Evolutionary conservation across 192 early-diverging fungal species (phyloP).

Genomic region (Pecoramyces ruminantium): DNA sequence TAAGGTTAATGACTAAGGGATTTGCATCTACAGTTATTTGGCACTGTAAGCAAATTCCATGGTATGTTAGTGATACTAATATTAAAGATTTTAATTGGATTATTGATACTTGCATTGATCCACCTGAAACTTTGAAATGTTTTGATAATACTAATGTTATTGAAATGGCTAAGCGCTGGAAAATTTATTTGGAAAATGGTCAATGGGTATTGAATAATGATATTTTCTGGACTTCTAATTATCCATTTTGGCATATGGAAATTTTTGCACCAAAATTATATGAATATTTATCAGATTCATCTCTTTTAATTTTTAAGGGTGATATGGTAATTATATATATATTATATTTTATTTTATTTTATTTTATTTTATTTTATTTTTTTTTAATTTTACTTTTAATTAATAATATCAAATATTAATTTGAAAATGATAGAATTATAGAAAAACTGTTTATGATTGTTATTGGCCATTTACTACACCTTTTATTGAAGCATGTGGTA

Average conservation of each 20-base stretch:
- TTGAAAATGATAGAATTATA: conserved; percentile 4
- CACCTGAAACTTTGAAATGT: not conserved
- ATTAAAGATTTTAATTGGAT: conserved; percentile 61
- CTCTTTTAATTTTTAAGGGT: conserved; percentile 81
- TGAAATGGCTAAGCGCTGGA: conserved; percentile 43
- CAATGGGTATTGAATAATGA: conserved; percentile 49
- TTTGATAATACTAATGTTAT: conserved; percentile 21
- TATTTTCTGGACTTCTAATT: conserved; percentile 76
- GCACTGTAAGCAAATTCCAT: conserved; percentile 75
- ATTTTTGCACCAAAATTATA: conserved; percentile 47
- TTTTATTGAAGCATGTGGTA: conserved; percentile 65
- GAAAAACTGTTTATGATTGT: conserved; percentile 63
- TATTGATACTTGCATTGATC: not conserved
- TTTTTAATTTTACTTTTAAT: not conserved
- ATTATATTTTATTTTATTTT: too few relatives aligned
- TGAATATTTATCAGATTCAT: conserved; percentile 22
- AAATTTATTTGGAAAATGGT: conserved; percentile 36
- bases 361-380: not conserved
- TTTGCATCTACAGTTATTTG: conserved; percentile 53
- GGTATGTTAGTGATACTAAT: conserved; percentile 95
- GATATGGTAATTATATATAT: conserved; percentile 40
- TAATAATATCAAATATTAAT: too few relatives aligned
- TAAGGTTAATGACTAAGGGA: conserved; percentile 4
- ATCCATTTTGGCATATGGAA: conserved; percentile 61
- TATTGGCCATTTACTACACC: conserved; percentile 66